A percentile compares a stretch with the other conserved stretches of the same genome.
phyloP scores from a whole-genome alignment of 257 asterid genomes.

The Lycium ferocissimum region DNA sequence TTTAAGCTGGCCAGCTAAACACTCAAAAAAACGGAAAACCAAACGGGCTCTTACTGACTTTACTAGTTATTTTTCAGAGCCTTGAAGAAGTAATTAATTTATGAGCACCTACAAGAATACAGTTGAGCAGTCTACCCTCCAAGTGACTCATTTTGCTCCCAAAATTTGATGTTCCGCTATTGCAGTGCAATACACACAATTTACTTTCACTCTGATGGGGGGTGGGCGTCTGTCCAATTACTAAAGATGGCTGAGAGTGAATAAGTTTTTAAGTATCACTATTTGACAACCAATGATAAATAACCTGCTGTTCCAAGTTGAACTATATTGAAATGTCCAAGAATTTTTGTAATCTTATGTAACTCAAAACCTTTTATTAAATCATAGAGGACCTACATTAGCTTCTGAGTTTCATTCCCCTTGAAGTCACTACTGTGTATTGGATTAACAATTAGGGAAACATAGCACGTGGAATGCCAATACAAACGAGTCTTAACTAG shows the following conservation, averaged over 20 bases:
- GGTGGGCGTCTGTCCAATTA: not conserved
- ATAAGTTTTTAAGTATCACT: too few relatives aligned
- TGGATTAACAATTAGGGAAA: not conserved
- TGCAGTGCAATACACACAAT: not conserved
- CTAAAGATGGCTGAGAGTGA: not conserved
- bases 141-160: not conserved
- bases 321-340: not conserved
- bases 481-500: not conserved
- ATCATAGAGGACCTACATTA: not conserved
- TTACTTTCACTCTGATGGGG: not conserved
- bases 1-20: too few relatives aligned
- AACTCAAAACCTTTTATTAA: not conserved
- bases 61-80: not conserved
- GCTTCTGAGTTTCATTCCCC: too few relatives aligned
- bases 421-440: not conserved
- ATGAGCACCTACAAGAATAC: not conserved
- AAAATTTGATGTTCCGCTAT: not conserved
- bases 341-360: too few relatives aligned
- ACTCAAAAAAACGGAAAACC: too few relatives aligned
- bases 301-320: not conserved
- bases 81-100: not conserved
- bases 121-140: not conserved
- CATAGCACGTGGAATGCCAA: not conserved
- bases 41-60: not conserved
- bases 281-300: too few relatives aligned